Base-by-base conservation (phyloP, 2,329 filamentous ascomycete genomes). In the Didymella lethalis region DNA sequence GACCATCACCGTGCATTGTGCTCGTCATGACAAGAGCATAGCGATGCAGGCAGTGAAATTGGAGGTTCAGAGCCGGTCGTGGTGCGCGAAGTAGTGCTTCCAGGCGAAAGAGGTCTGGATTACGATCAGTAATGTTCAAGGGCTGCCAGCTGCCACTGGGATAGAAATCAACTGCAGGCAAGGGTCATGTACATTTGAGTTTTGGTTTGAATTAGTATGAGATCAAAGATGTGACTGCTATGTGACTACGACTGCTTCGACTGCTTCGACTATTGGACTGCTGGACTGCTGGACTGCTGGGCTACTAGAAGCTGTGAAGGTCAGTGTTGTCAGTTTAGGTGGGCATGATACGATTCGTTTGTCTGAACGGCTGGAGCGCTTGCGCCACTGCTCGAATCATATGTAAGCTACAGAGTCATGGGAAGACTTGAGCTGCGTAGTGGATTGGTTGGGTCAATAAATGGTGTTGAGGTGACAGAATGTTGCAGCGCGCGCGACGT, bases 221-320 rank as follows among this genome's bases (percentile, higher is more conserved):
- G n/a, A 40, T 25, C 25, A 20, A 31, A 2, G n/a, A 31, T 8
- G 8, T 38, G 31, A 46, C 41, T 53, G 41, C 16, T 16, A 32
- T 32, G 23, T 12, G 20, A 38, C 16, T 28, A 32, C 31, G 31
- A 32, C 31, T 32, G 31, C 26, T 31, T 18, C 3, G 31, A 28
- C 23, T 48, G 28, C 41, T 46, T 7, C 26, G 41, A 29, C 23
- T 53, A 23, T 12, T 34, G 23, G 41, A 23, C 38, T 51, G 26
- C 44, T 50, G 46, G 41, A 23, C 38, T 51, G 26, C 44, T 50
- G 46, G 46, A 40, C 34, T 38, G 46, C 46, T 48, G 12, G 32
- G 32, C 32, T 34, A 14, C 32, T 18, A 2, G 14, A 48, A 54
- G 46, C 36, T 54, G 36, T 48, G 28, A 25, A n/a, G 20, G 31